Base-by-base conservation (phyloP, 768 basidiomycete genomes). In the Fomitopsis serialis region DNA sequence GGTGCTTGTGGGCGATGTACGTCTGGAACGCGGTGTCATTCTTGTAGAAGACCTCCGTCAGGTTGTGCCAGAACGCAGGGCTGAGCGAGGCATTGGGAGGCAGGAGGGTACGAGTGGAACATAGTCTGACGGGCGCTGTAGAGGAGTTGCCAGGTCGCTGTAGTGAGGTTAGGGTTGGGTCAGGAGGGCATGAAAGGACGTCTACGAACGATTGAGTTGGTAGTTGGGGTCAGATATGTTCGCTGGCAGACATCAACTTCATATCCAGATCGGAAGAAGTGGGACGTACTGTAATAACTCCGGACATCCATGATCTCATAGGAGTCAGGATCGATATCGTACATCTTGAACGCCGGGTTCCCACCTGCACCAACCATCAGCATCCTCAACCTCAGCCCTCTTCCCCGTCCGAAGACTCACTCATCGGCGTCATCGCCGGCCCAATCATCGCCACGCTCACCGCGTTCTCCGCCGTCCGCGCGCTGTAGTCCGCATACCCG, bases 291-390 rank as follows among this genome's bases (percentile, higher is more conserved):
- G 46, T 71, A 67, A 61, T 77, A 80, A 0, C 77, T 78, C 12
- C 71, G 70, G 3, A 74, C 68, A 56, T 86, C 82, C 77, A 85
- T 79, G 46, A 86, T 65, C 58, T 84, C 84, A 58, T 78, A 84
- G 8, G 82, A 83, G 54, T 82, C 81, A 2, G 82, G 80, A 60
- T 86, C 84, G 24, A 86, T 69, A 48, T 84, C 82, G 61, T 84
- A 84, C 0, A 83, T 65, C 48, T 79, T 78, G 70, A 78, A 84
- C 12, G 75, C 76, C 2, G 76, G 80, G 58, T 81, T 81, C 32
- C 74, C 79, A 53, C 70, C 81, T 83, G 51, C 23, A 47, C 1
- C 21, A 22, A 37, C 24, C 34, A 24, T 42, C 13, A 48, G 47
- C 35, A 3, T 23, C 25, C 10, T 53, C 1, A 32, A 52, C 23